Conservation (phyloP, 2,329 filamentous ascomycete genomes). For the Botrytis medusae region DNA sequence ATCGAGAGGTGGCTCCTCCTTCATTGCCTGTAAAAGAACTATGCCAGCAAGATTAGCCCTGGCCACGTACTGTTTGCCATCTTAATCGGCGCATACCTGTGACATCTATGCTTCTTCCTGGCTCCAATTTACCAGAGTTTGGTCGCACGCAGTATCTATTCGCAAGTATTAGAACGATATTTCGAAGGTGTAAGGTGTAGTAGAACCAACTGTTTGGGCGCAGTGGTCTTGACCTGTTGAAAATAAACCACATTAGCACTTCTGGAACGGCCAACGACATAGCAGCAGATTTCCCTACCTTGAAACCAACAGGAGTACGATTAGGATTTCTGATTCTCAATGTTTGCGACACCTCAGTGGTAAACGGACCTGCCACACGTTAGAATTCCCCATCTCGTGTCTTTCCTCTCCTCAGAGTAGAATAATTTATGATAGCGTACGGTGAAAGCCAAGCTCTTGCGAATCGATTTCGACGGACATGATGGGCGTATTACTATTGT, state of each 20-base stretch:
- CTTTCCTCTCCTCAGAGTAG: conserved; percentile 2
- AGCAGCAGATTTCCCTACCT: conserved; percentile 49
- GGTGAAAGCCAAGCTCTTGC: conserved; percentile 86
- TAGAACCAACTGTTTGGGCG: conserved; percentile 85
- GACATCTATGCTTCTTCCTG: conserved; percentile 86
- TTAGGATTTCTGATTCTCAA: conserved; percentile 66
- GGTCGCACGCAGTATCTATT: conserved; percentile 93
- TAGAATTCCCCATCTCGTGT: conserved; percentile 23
- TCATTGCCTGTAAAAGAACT: conserved; percentile 98
- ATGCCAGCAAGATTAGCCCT: conserved; percentile 27
- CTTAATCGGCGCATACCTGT: conserved; percentile 61
- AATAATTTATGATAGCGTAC: conserved; percentile 54
- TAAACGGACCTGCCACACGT: conserved; percentile 59
- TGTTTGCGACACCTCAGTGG: conserved; percentile 62
- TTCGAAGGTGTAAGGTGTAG: not conserved
- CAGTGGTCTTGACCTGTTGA: conserved; percentile 91
- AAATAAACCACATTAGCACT: not conserved
- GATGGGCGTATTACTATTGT: conserved; percentile 40
- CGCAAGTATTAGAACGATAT: conserved; percentile 12
- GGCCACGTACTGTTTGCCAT: not conserved
- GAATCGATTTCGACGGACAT: conserved; percentile 98
- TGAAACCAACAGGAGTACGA: conserved; percentile 64
- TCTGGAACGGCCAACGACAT: conserved; percentile 25
- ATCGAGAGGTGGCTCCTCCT: conserved; percentile 82
- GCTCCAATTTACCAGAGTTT: conserved; percentile 94